A percentile compares a stretch with the other conserved stretches of the same genome.
These are phyloP conservation scores for Amylocarpus encephaloides DNA, from an alignment of 2,329 filamentous ascomycete species.

Conservation along the genomic window DNA sequence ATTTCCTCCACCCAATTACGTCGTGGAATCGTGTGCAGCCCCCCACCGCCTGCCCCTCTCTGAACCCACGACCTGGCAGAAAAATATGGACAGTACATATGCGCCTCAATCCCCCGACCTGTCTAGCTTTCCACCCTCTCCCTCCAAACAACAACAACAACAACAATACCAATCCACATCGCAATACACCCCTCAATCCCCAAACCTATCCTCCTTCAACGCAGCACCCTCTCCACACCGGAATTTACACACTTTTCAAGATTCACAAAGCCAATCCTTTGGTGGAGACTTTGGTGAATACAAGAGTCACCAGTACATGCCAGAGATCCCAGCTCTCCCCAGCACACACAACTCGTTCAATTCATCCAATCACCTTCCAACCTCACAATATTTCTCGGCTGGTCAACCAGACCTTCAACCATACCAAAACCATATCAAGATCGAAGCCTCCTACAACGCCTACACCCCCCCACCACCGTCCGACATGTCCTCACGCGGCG, in stretches of 20 bases:
- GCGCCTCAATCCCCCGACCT: conserved; percentile 32
- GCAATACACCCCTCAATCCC: conserved; percentile 26
- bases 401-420: conserved; percentile 2
- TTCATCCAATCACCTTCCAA: not conserved
- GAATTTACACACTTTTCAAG: conserved; percentile 7
- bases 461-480: conserved; percentile 1
- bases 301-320: conserved; percentile 21
- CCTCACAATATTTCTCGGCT: conserved; percentile 4
- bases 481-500: conserved; percentile 15
- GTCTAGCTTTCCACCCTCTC: conserved; percentile 26
- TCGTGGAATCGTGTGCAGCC: conserved; percentile 25
- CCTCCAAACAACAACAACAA: conserved; percentile 20
- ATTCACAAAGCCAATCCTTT: conserved; percentile 7
- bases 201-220: conserved; percentile 21
- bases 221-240: conserved; percentile 10
- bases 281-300: conserved; percentile 14
- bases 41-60: conserved; percentile 17
- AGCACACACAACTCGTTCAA: conserved; percentile 19
- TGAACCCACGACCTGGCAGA: conserved; percentile 4
- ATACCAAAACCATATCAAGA: conserved; percentile 12
- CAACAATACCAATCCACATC: conserved; percentile 16
- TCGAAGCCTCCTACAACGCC: conserved; percentile 6
- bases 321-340: conserved; percentile 27
- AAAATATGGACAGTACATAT: conserved; percentile 28
- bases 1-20: not conserved